Percentiles rank a stretch among this genome's conserved stretches.
These are phyloP conservation scores for Terfezia boudieri DNA, from an alignment of 495 filamentous ascomycete genomes.

Conservation along the genomic window DNA sequence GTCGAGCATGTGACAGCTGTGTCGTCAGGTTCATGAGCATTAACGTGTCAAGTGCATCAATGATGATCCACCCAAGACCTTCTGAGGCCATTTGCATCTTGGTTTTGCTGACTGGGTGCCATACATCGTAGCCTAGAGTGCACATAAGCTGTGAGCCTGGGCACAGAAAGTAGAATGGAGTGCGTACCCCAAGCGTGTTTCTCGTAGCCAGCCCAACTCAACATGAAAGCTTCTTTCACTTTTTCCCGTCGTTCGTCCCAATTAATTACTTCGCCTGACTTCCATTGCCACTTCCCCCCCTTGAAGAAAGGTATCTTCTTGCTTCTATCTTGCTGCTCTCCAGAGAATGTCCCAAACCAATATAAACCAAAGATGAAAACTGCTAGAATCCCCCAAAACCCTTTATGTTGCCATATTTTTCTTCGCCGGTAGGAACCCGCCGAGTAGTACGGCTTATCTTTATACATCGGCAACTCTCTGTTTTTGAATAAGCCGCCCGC, in stretches of 20 bases:
- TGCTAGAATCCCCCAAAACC: conserved; percentile 27
- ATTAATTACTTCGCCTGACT: conserved; percentile 25
- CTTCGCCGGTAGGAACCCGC: conserved; percentile 28
- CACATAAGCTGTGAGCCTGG: neutral
- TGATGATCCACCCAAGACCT: conserved; percentile 91
- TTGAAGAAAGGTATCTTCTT: neutral
- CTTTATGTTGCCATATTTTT: conserved; percentile 31
- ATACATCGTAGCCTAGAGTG: conserved; percentile 55
- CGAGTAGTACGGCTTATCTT: conserved; percentile 83
- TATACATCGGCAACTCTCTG: conserved; percentile 75
- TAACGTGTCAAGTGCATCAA: conserved; percentile 86
- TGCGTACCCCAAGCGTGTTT: conserved; percentile 76
- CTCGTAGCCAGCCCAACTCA: conserved; percentile 86
- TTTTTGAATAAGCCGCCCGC: conserved; percentile 32
- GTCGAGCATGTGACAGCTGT: conserved; percentile 57
- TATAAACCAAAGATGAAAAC: conserved; percentile 32
- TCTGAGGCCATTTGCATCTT: conserved; percentile 60
- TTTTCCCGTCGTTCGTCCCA: conserved; percentile 59
- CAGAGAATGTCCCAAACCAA: conserved; percentile 30
- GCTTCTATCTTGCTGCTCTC: conserved; percentile 11
- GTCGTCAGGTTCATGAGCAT: conserved; percentile 96
- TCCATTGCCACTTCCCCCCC: conserved; percentile 24
- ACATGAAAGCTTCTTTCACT: conserved; percentile 72
- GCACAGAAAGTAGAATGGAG: neutral
- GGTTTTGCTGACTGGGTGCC: conserved; percentile 57